These are phyloP conservation scores for Aspergillus persii DNA, from an alignment of 2,329 filamentous ascomycete genomes.

Conservation along the genomic window DNA sequence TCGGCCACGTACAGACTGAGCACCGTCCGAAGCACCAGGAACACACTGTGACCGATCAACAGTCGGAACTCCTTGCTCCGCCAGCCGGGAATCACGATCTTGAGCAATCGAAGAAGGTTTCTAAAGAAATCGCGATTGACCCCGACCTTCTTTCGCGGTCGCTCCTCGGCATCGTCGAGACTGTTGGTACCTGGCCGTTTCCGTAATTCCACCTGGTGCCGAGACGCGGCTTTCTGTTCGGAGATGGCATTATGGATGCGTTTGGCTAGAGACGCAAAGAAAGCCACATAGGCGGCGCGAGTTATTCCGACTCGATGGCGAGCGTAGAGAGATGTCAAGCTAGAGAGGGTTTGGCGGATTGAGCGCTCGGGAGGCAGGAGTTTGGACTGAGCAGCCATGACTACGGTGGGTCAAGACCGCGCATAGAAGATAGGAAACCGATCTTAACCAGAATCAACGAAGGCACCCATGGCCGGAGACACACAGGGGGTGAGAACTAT, in stretches of 20 bases:
- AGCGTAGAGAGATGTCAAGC: slow-evolving; percentile 71
- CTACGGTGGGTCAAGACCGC: slow-evolving; percentile 14
- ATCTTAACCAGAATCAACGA: slow-evolving; percentile 21
- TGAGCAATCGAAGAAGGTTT: slow-evolving; percentile 72
- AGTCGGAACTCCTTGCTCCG: slow-evolving; percentile 82
- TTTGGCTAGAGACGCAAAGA: slow-evolving; percentile 77
- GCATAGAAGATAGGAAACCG: slow-evolving; percentile 7
- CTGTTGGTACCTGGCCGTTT: slow-evolving; percentile 50
- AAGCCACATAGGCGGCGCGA: slow-evolving; percentile 75
- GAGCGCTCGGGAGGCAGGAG: slow-evolving; percentile 63
- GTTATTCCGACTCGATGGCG: slow-evolving; percentile 79
- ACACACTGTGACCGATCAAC: slow-evolving; percentile 87
- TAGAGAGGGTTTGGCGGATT: slow-evolving; percentile 62
- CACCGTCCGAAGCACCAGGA: slow-evolving; percentile 83
- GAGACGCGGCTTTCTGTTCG: slow-evolving; percentile 84
- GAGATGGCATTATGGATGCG: slow-evolving; percentile 88
- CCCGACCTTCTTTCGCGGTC: slow-evolving; percentile 74
- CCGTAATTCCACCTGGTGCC: slow-evolving; percentile 62
- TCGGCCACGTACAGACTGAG: slow-evolving; percentile 95
- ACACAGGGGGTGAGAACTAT: background rate
- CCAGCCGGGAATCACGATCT: slow-evolving; percentile 88
- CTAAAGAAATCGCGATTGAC: slow-evolving; percentile 84
- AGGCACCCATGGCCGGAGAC: slow-evolving; percentile 19
- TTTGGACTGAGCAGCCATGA: slow-evolving; percentile 76
- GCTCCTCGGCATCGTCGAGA: slow-evolving; percentile 30